Evolutionary conservation across 1,284 basidiomycete genomes (phyloP), one percentile per base, ranked within the genome.

Genomic region (Ustilago vetiveriae): DNA sequence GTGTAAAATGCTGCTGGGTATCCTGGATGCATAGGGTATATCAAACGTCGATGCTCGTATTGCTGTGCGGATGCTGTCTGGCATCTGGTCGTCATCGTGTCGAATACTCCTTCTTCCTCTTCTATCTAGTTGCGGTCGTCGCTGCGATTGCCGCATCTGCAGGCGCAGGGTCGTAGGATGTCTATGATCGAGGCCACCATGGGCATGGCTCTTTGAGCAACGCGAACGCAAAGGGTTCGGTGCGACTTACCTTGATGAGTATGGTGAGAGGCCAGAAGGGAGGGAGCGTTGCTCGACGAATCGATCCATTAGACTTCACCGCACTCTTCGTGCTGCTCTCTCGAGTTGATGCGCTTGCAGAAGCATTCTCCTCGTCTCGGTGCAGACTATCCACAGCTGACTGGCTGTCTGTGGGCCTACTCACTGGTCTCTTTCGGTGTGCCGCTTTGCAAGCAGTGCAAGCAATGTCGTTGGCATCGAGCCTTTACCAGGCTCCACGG

Each of bases 171-270:
- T 43, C 27, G 50, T 36, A n/a, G 42, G 53, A 46, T 45, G 50
- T 46, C 45, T 54, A 52, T 30, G 40, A 65, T 70, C 67, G 67
- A 64, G 60, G 60, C 67, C 52, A 47, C 51, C 65, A 58, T 58
- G 42, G 47, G 50, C 58, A 58, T 58, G 45, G n/a, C n/a, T 57
- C 51, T 54, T 54, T 53, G 54, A 68, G 58, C 57, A 60, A n/a
- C 57, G 35, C 52, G 47, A 60, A 39, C 56, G 57, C 50, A 62
- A 54, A 45, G 49, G 65, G 46, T 58, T 35, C 55, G 54, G 66
- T 55, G 59, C 50, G 44, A 70, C 67, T 70, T 70, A 70, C 67
- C 67, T 70, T 70, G 67, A 60, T 65, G 67, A 47, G 44, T 59
- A 52, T 60, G 59, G 53, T 63, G 59, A 64, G 51, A 27, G 33